Base-by-base conservation (phyloP, 164 flowering plant species). In the Stephania cephalantha region DNA sequence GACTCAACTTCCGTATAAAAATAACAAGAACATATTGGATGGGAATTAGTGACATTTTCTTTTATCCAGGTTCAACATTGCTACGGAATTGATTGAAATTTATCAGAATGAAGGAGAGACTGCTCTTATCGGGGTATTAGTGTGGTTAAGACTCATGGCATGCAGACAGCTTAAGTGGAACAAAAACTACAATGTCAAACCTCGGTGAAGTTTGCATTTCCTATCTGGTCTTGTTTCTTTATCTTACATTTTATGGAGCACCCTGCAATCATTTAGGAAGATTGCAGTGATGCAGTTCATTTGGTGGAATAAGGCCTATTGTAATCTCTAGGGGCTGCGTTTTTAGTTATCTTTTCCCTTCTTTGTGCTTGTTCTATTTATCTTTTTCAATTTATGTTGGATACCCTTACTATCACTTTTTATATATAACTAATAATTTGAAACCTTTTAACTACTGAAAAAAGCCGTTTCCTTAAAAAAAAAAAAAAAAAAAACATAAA, bases 161-260 rank as follows among this genome's bases (percentile, higher is more conserved):
- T 77, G 76, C 80, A 77, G 83, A 44, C 80, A 77, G 48, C 80
- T 80, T 50, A 75, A 80, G n/a, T 80, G 83, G 83, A 80, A 80
- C 75, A 80, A 75, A 68, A 80, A 80, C 72, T 80, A 80, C 63
- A 80, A 77, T 69, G 83, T 80, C 15, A 80, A 80, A 69, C 83
- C 83, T 35, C 83, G 83, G 83, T 80, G 78, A 63, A 46, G 50
- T 5, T 42, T 46, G 30, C 25, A 8, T 45, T 66, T 11, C 35
- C 9, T 46, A 18, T 53, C 22, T 53, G 44, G 9, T 1, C 30
- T 65, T 42, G 66, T 58, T 46, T 31, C 12, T 9, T 42, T 77
- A 31, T 30, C 30, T 44, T 76, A 29, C 31, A 53, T 46, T 71
- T 71, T 61, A 17, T 70, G 25, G 69, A 64, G 30, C 45, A 35